Base-by-base conservation (phyloP, 179 eudicot genomes). In the Spergularia azorica region DNA sequence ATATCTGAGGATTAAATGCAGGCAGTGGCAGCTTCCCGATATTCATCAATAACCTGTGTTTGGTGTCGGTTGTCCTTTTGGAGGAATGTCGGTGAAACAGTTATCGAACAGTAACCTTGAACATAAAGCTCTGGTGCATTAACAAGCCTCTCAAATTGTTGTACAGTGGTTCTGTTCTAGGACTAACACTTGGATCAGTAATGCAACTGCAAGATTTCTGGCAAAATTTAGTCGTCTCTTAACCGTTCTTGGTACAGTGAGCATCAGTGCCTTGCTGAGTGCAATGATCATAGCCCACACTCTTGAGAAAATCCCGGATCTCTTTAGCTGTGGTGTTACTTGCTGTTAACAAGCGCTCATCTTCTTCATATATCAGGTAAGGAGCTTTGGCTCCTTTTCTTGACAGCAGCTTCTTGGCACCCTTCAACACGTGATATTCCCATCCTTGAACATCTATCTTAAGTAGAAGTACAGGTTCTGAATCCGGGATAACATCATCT, bases 361-460 rank as follows among this genome's bases (percentile, higher is more conserved):
- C 98, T 88, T 95, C 99, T 79, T 95, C 97, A 6, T 93, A 95
- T 75, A 95, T 95, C 26, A 95, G 65, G 73, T 95, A 95, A 0
- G 99, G 99, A 48, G 99, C 99, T 80, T 93, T 87, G 6, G 81
- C 81, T 75, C 90, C 90, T 76, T 89, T 90, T 78, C 99, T 86
- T 1, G 98, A 95, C 9, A 95, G 84, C 67, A 95, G 65, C 81
- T 86, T 93, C 59, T 87, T 79, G 16, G 98, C 98, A 59, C 99
- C 99, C 79, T 90, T 95, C 66, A 95, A 79, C 2, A 95, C 99
- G 67, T 95, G 98, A 77, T 87, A 84, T 75, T 95, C 99, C 99
- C 99, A 95, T 6, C 99, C 99, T 81, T 95, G 99, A 71, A 95
- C 99, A 76, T 95, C 99, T 51, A 93, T 91, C 81, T 95, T 95